Conservation (phyloP, 73 alveolate genomes). For the Diophrys sp. region DNA sequence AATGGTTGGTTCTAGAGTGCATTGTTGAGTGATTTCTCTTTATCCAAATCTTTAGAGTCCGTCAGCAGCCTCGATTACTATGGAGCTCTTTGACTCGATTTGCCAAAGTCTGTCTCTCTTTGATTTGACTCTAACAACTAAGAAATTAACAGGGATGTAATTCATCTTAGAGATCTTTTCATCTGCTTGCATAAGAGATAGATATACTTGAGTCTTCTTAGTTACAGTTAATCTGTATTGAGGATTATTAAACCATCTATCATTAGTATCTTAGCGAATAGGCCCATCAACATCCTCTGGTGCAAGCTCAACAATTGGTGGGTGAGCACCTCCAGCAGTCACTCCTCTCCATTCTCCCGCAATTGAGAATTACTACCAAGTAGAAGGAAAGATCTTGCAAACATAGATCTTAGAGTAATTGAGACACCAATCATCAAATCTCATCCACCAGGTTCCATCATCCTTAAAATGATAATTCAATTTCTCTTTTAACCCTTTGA, state of each 20-base stretch:
- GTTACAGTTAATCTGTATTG: slow-evolving; percentile 87
- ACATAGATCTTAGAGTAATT: slow-evolving; percentile 92
- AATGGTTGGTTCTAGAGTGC: slow-evolving; percentile 62
- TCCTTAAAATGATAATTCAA: slow-evolving; percentile 90
- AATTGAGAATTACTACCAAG: slow-evolving; percentile 93
- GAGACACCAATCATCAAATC: slow-evolving; percentile 93
- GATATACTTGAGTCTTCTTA: slow-evolving; percentile 90
- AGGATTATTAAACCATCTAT: slow-evolving; percentile 98
- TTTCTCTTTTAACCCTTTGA: slow-evolving; percentile 95
- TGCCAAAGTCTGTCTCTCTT: slow-evolving; percentile 97
- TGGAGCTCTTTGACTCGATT: slow-evolving; percentile 77
- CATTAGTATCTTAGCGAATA: slow-evolving; percentile 91
- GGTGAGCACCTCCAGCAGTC: slow-evolving; percentile 98
- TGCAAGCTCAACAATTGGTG: slow-evolving; percentile 78
- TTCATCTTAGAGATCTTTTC: slow-evolving; percentile 89
- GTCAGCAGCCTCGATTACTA: slow-evolving; percentile 80
- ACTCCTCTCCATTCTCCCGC: slow-evolving; percentile 94
- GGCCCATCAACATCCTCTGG: slow-evolving; percentile 68
- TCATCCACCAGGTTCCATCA: slow-evolving; percentile 99
- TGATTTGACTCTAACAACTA: slow-evolving; percentile 88
- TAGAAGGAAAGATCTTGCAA: slow-evolving; percentile 96
- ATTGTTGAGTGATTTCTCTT: slow-evolving; percentile 79
- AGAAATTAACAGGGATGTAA: slow-evolving; percentile 90
- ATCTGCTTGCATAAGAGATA: slow-evolving; percentile 97
- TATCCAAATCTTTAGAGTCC: slow-evolving; percentile 73